Evolutionary conservation across 805 yeast species (phyloP).

Genomic region (Pichia thaimueangensis): DNA sequence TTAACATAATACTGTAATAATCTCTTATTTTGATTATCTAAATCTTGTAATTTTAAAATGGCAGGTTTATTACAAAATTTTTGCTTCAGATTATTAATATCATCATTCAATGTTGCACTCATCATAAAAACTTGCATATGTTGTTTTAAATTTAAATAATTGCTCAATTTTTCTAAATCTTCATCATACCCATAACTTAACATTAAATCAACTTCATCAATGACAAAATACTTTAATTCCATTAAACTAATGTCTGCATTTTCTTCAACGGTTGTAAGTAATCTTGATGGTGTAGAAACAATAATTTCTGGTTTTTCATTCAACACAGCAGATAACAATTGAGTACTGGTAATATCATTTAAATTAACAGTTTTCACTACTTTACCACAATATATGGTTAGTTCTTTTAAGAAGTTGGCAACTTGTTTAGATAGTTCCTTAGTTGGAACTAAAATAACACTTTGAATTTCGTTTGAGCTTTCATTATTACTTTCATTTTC

Average conservation of each 20-base stretch:
- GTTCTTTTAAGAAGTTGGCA: conserved; percentile 55
- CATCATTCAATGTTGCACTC: conserved; percentile 94
- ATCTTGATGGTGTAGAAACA: conserved; percentile 81
- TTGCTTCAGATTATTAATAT: conserved; percentile 66
- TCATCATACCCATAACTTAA: conserved; percentile 86
- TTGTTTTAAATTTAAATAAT: conserved; percentile 62
- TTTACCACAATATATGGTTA: conserved; percentile 66
- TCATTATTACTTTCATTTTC: conserved; percentile 22
- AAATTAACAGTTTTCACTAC: conserved; percentile 60
- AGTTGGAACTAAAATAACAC: conserved; percentile 85
- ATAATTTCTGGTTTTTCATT: conserved; percentile 73
- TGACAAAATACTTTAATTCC: conserved; percentile 62
- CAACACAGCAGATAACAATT: conserved; percentile 65
- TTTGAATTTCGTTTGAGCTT: conserved; percentile 34
- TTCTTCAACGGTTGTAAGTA: conserved; percentile 49
- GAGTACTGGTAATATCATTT: conserved; percentile 53
- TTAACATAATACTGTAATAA: conserved; percentile 82
- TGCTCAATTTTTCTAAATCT: conserved; percentile 62
- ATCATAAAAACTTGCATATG: conserved; percentile 83
- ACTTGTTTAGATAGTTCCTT: conserved; percentile 90
- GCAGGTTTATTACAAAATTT: conserved; percentile 83
- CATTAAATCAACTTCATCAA: conserved; percentile 93
- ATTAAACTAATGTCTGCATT: conserved; percentile 42
- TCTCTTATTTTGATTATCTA: conserved; percentile 46
- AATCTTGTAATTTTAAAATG: conserved; percentile 69